Conservation (phyloP, 768 basidiomycete genomes). For the Mycena pura region DNA sequence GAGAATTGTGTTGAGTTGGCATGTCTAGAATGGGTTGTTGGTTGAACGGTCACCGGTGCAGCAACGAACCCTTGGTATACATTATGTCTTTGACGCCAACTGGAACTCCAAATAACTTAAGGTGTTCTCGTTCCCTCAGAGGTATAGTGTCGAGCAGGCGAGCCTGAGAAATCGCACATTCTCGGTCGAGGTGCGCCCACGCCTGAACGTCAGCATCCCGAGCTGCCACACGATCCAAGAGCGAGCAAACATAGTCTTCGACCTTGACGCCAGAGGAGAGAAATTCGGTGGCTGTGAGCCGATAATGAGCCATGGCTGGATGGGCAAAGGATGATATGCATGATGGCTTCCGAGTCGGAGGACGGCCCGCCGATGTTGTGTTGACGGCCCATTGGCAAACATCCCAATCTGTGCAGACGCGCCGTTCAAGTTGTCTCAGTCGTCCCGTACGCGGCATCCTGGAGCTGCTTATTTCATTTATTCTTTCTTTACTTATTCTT, state of each 20-base stretch:
- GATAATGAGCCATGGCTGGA: background rate
- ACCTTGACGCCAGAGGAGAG: constrained; percentile 13
- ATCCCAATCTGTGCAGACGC: no score
- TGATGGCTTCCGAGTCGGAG: no score
- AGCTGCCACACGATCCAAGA: constrained; percentile 13
- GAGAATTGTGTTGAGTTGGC: constrained; percentile 28
- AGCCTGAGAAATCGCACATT: constrained; percentile 23
- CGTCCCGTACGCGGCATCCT: background rate
- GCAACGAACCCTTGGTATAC: constrained; percentile 15
- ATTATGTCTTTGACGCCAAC: constrained; percentile 26
- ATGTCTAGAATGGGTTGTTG: constrained; percentile 19
- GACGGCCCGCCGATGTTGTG: background rate
- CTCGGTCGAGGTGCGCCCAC: constrained; percentile 20
- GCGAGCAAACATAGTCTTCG: constrained; percentile 7
- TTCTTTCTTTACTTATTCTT: constrained; percentile 20
- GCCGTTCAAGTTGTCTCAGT: background rate
- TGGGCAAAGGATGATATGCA: background rate
- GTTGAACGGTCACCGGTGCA: background rate
- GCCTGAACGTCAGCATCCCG: constrained; percentile 19
- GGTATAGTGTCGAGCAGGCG: constrained; percentile 19
- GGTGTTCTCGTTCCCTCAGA: constrained; percentile 12
- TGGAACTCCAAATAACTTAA: constrained; percentile 25
- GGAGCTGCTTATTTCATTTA: constrained; percentile 12
- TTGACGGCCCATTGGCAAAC: background rate
- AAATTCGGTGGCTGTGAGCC: constrained; percentile 12